Conservation (phyloP, 2,329 filamentous ascomycete species). For the Cadophora gregata region DNA sequence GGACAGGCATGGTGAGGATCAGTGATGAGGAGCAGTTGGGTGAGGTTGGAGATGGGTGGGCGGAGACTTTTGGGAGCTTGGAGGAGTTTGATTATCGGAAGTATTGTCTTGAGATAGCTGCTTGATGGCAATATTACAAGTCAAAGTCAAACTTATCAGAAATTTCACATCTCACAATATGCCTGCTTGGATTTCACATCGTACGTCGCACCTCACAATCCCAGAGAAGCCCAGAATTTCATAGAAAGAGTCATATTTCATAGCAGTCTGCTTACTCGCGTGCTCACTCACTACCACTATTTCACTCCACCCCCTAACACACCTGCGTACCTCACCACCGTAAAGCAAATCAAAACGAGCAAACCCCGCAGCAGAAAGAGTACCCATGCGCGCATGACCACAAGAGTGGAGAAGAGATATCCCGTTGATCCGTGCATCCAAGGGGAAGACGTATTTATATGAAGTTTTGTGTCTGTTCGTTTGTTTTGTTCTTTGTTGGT, state of each 20-base stretch:
- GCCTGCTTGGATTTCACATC: background rate
- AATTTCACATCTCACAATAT: background rate
- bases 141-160: background rate
- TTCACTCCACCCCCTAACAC: background rate
- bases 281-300: background rate
- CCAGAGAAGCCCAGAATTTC: background rate
- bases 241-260: slow-evolving; percentile 2
- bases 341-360: background rate
- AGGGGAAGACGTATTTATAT: background rate
- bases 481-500: background rate
- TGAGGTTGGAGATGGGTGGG: slow-evolving; percentile 67
- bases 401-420: background rate
- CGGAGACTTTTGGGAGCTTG: slow-evolving; percentile 57
- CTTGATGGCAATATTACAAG: background rate
- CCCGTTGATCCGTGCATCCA: background rate
- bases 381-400: background rate
- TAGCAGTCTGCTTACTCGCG: background rate
- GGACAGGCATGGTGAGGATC: slow-evolving; percentile 54
- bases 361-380: background rate
- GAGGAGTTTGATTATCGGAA: slow-evolving; percentile 62
- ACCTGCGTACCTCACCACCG: background rate
- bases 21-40: slow-evolving; percentile 65
- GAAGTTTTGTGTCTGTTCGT: background rate
- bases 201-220: background rate
- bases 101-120: slow-evolving; percentile 56